These are phyloP conservation scores for Edaphochlamys debaryana DNA, from an alignment of 139 green algal species.

Conservation along the genomic window DNA sequence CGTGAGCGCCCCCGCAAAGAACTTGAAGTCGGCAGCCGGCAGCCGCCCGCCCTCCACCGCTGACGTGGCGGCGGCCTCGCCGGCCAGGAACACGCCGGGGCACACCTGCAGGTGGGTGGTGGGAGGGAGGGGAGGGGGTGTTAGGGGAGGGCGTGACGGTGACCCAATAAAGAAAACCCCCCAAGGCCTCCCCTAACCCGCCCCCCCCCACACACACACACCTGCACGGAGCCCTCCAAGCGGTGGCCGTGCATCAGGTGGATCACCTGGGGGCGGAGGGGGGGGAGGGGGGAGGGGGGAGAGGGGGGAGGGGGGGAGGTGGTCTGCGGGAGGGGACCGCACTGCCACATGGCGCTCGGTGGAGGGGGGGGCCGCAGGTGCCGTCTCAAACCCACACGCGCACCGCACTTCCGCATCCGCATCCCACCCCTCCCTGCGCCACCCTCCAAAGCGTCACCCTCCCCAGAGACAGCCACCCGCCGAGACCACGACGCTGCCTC, in stretches of 20 bases:
- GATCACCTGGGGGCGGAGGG: slow-evolving; percentile 39
- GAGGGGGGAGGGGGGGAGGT: not conserved
- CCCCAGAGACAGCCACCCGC: no score
- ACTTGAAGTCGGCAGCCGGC: slow-evolving; percentile 62
- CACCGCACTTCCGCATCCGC: no score
- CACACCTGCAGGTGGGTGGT: slow-evolving; percentile 11
- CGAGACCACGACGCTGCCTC: no score
- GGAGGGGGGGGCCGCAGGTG: no score
- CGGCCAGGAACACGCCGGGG: slow-evolving; percentile 55
- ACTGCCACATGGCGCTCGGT: no score
- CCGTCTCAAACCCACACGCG: no score
- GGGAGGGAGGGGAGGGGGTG: not conserved
- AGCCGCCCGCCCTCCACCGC: slow-evolving; percentile 45
- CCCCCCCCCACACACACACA: no score
- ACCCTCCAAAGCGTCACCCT: no score
- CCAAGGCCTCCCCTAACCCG: no score
- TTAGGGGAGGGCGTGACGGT: not conserved
- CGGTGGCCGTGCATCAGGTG: slow-evolving; percentile 57
- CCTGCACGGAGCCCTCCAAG: slow-evolving; percentile 35
- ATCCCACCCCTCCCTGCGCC: no score
- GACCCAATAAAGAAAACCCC: no score
- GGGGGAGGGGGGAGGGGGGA: not conserved
- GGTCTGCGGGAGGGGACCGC: not conserved
- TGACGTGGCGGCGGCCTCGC: slow-evolving; percentile 40
- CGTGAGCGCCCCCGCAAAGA: slow-evolving; percentile 64